Evolutionary conservation across 2,329 filamentous ascomycete species (phyloP).

Genomic region (Alternaria sp.): DNA sequence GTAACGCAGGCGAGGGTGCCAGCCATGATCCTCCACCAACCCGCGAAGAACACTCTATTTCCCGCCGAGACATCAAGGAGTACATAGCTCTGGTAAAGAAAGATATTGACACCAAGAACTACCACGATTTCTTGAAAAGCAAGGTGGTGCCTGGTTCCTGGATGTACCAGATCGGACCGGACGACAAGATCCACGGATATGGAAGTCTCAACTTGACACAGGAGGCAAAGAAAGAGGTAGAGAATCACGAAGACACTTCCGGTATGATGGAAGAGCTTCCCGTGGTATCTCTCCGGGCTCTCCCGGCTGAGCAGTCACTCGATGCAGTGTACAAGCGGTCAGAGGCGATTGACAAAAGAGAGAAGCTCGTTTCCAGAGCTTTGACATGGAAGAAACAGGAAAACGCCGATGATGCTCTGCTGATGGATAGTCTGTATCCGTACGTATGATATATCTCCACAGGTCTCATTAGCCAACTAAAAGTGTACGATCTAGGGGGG

Average conservation of each 20-base stretch:
- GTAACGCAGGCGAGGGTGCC: accelerated
- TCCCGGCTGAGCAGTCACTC: too few relatives aligned
- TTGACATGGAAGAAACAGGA: too few relatives aligned
- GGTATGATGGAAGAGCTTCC: background rate
- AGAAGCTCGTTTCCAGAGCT: too few relatives aligned
- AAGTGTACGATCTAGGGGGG: too few relatives aligned
- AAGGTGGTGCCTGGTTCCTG: accelerated
- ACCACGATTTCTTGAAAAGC: background rate
- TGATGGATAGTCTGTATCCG: too few relatives aligned
- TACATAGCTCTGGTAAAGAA: background rate
- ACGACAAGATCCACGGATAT: background rate
- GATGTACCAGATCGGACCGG: background rate
- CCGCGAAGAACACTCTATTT: background rate
- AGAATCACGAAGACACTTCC: background rate
- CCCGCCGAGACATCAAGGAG: background rate
- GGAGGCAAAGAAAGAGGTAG: accelerated
- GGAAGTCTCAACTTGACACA: accelerated
- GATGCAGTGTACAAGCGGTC: too few relatives aligned
- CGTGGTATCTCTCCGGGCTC: background rate
- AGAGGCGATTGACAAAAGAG: too few relatives aligned
- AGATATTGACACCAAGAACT: accelerated
- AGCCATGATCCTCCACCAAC: background rate
- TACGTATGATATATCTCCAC: too few relatives aligned
- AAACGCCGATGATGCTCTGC: accelerated
- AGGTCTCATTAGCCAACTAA: too few relatives aligned